Conservation (phyloP, 208 protist species). For the Leishmania guyanensis region DNA sequence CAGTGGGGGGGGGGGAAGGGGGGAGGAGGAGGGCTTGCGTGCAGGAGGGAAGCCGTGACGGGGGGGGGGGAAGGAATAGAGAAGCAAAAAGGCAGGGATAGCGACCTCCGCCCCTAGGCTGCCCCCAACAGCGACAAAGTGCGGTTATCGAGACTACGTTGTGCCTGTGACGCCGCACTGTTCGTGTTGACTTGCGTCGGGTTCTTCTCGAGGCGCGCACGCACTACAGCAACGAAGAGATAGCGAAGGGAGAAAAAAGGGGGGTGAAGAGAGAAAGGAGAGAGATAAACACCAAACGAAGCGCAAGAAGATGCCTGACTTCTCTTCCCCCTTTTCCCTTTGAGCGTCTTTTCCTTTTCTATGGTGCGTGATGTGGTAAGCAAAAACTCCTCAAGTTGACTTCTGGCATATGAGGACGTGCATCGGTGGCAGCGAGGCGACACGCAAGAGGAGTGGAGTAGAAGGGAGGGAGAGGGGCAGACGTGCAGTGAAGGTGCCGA, state of each 20-base stretch:
- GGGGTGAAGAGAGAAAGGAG: not conserved
- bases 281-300: not conserved
- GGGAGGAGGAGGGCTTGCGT: too few species aligned
- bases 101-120: not conserved
- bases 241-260: not conserved
- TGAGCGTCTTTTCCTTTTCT: not conserved
- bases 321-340: not conserved
- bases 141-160: not conserved
- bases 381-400: not conserved
- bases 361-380: not conserved
- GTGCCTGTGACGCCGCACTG: not conserved
- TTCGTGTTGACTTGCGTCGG: not conserved
- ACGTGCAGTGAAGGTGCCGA: not conserved
- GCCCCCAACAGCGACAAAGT: not conserved
- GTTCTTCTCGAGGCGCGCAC: not conserved
- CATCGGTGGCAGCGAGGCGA: not conserved
- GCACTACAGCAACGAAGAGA: not conserved
- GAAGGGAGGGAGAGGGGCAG: not conserved
- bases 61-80: not conserved
- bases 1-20: too few species aligned
- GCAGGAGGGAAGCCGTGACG: not conserved
- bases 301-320: too few species aligned
- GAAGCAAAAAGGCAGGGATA: constrained; percentile 9
- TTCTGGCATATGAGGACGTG: not conserved
- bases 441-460: not conserved